Conservation (phyloP, 371 early-diverging fungal species). For the Mortierella sp. region DNA sequence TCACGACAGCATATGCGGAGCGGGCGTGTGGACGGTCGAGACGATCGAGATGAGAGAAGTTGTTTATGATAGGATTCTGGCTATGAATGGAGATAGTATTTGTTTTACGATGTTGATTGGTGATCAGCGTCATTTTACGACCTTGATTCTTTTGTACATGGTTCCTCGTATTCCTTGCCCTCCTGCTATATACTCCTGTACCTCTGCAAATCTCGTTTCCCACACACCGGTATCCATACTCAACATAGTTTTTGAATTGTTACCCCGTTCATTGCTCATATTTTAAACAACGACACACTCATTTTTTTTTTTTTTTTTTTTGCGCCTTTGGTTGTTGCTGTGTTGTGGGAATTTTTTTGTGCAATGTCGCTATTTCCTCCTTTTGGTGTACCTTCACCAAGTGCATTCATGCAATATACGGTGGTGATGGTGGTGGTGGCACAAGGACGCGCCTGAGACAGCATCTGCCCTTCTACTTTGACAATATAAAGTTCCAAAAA, state of each 20-base stretch:
- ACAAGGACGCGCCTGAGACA: too few species aligned
- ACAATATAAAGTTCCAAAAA: neutral
- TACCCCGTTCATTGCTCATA: neutral
- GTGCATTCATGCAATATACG: neutral
- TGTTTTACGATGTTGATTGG: neutral
- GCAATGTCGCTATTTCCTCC: neutral
- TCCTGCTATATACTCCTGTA: too few species aligned
- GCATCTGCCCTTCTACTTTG: too few species aligned
- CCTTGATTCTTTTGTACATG: neutral
- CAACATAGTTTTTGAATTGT: too few species aligned
- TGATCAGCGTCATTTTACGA: neutral
- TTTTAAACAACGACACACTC: conserved; percentile 29
- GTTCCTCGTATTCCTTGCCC: neutral
- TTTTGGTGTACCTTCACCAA: neutral
- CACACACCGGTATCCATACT: too few species aligned
- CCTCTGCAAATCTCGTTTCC: too few species aligned
- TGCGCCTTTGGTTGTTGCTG: neutral
- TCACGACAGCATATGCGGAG: too few species aligned
- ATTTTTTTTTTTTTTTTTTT: conserved; percentile 11
- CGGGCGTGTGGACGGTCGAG: neutral
- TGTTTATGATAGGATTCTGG: neutral
- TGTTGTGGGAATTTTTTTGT: conserved; percentile 9
- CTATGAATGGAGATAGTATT: too few species aligned
- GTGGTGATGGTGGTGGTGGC: neutral
- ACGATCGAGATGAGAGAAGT: neutral